A percentile compares a stretch with the other conserved stretches of the same genome.
Conservation (phyloP, 768 basidiomycete genomes). For the Agaricus blazei region DNA sequence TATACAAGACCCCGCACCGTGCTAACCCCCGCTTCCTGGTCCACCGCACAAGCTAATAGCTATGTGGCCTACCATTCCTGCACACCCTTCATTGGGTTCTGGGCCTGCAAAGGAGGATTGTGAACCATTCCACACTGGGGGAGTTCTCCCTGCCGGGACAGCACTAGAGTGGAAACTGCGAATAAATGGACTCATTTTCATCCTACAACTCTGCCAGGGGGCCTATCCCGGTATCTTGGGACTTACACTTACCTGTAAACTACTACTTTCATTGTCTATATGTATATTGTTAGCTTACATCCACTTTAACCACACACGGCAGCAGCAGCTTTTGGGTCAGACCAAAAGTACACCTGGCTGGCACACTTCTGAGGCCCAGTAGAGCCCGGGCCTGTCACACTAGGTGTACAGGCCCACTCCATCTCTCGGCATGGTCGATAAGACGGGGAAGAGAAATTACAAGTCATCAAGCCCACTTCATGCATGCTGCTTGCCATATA, state of each 20-base stretch:
- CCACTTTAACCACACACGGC: neutral
- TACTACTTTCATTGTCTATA: neutral
- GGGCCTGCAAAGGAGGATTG: slow-evolving; percentile 61
- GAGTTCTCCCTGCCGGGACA: slow-evolving; percentile 63
- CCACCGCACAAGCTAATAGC: slow-evolving; percentile 63
- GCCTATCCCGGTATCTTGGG: neutral
- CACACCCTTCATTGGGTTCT: slow-evolving; percentile 57
- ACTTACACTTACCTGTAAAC: neutral
- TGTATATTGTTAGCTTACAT: neutral
- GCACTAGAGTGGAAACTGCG: slow-evolving; percentile 83
- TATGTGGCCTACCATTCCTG: too few relatives aligned
- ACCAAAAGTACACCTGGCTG: slow-evolving; percentile 81
- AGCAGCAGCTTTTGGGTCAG: slow-evolving; percentile 37
- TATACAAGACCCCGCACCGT: slow-evolving; percentile 53
- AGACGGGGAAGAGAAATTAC: slow-evolving; percentile 80
- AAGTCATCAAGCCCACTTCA: slow-evolving; percentile 44
- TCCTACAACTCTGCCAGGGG: slow-evolving; percentile 20
- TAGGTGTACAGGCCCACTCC: slow-evolving; percentile 56
- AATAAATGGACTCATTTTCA: slow-evolving; percentile 64
- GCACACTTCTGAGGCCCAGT: slow-evolving; percentile 57
- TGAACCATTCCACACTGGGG: slow-evolving; percentile 62
- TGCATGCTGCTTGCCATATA: neutral
- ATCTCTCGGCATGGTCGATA: slow-evolving; percentile 86
- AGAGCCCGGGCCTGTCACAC: slow-evolving; percentile 63
- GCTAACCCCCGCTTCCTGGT: slow-evolving; percentile 63